A percentile compares a stretch with the other conserved stretches of the same genome.
These are phyloP conservation scores for Rutstroemia sydowiana DNA, from an alignment of 2,329 filamentous ascomycete genomes.

Conservation along the genomic window DNA sequence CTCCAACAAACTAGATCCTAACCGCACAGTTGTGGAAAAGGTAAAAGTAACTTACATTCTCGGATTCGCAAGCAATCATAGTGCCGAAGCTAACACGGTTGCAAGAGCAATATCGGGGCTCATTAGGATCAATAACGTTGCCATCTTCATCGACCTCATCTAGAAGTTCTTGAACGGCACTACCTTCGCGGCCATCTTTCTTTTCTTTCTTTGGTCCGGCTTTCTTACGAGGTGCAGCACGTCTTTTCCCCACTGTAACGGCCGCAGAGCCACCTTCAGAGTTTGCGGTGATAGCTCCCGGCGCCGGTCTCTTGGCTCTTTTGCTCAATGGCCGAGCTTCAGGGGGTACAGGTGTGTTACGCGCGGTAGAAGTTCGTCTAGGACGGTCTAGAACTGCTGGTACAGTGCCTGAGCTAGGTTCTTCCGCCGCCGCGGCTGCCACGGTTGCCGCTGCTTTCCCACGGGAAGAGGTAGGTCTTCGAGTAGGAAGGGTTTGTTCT, in stretches of 20 bases:
- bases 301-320: slow-evolving; percentile 62
- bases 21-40: slow-evolving; percentile 6
- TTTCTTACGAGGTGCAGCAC: slow-evolving; percentile 62
- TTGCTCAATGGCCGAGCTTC: slow-evolving; percentile 42
- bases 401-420: slow-evolving; percentile 15
- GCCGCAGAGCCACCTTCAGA: slow-evolving; percentile 39
- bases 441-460: slow-evolving; percentile 24
- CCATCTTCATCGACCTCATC: slow-evolving; percentile 61
- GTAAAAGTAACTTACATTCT: slow-evolving; percentile 49
- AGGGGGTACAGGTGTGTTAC: slow-evolving; percentile 33
- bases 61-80: slow-evolving; percentile 79
- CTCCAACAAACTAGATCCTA: neutral
- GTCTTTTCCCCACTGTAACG: slow-evolving; percentile 63
- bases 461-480: slow-evolving; percentile 28
- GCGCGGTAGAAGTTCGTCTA: slow-evolving; percentile 32
- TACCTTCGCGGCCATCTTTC: slow-evolving; percentile 34
- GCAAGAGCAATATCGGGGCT: slow-evolving; percentile 71
- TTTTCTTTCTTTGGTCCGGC: slow-evolving; percentile 38
- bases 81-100: slow-evolving; percentile 73
- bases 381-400: slow-evolving; percentile 25
- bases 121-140: slow-evolving; percentile 65
- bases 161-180: slow-evolving; percentile 40
- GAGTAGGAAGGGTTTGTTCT: slow-evolving; percentile 17
- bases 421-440: slow-evolving; percentile 14
- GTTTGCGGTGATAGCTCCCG: slow-evolving; percentile 54